Conservation (phyloP, 345 rosid species). For the Eucalyptus virginea region DNA sequence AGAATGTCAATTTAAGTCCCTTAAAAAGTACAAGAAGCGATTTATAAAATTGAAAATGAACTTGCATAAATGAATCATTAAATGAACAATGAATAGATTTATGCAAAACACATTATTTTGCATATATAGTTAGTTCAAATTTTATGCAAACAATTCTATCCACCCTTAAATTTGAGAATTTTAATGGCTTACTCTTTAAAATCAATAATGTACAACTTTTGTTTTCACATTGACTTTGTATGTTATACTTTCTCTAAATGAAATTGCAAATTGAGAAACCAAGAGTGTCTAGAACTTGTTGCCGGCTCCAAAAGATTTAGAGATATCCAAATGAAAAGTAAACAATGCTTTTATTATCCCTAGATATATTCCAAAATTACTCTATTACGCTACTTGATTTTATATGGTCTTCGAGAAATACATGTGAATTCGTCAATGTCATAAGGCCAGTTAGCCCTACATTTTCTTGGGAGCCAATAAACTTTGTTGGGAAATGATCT, state of each 20-base stretch:
- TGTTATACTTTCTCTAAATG: not conserved
- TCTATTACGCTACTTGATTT: not conserved
- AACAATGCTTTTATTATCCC: not conserved
- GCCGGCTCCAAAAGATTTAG: not conserved
- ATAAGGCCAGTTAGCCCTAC: not conserved
- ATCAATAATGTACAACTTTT: not conserved
- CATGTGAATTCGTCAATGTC: not conserved
- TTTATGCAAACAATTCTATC: not conserved
- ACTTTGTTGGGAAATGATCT: not conserved
- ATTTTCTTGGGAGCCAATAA: not conserved
- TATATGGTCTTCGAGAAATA: not conserved
- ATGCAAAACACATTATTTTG: not conserved
- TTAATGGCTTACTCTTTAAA: not conserved
- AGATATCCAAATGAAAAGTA: not conserved
- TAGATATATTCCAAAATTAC: not conserved
- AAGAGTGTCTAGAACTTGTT: not conserved
- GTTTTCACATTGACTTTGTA: not conserved
- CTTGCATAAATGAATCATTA: not conserved
- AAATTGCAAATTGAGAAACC: not conserved
- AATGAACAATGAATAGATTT: not conserved
- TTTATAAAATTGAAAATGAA: not conserved
- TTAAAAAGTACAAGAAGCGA: not conserved
- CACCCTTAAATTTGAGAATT: not conserved
- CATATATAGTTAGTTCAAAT: accelerated
- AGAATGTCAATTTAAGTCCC: not conserved